A percentile compares a stretch with the other conserved stretches of the same genome.
Conservation (phyloP, 352 stramenopile genomes). For the Phytophthora citrophthora region DNA sequence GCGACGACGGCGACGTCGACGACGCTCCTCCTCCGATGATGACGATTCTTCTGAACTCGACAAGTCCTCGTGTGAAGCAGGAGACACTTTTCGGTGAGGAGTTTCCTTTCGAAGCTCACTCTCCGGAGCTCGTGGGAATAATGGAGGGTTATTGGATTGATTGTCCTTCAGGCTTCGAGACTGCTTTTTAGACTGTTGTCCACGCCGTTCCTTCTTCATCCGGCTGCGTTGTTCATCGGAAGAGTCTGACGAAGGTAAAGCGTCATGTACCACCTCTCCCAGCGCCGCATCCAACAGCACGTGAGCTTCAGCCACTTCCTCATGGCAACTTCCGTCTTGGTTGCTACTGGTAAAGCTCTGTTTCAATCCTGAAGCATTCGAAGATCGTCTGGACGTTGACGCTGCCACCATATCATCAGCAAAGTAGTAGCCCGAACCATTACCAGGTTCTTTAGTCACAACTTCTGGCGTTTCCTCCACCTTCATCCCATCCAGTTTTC, state of each 20-base stretch:
- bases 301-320: conserved; percentile 12
- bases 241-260: conserved; percentile 44
- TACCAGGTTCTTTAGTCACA: conserved; percentile 1
- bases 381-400: conserved; percentile 14
- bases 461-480: conserved; percentile 8
- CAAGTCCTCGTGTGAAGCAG: background rate
- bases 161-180: conserved; percentile 9
- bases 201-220: conserved; percentile 18
- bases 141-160: background rate
- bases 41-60: conserved; percentile 27
- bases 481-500: conserved; percentile 14
- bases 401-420: conserved; percentile 24
- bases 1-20: conserved; percentile 25
- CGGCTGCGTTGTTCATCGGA: conserved; percentile 13
- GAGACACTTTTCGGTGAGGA: background rate
- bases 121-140: conserved; percentile 6
- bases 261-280: conserved; percentile 40
- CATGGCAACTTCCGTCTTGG: background rate
- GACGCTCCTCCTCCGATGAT: conserved; percentile 30
- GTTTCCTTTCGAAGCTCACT: background rate
- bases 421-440: conserved; percentile 12
- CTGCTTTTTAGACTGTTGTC: conserved; percentile 14
- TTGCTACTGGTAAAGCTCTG: conserved; percentile 8
- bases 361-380: conserved; percentile 8
- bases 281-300: conserved; percentile 6